Conservation (phyloP, 2,329 filamentous ascomycete genomes). For the Tricladium varicosporioides region DNA sequence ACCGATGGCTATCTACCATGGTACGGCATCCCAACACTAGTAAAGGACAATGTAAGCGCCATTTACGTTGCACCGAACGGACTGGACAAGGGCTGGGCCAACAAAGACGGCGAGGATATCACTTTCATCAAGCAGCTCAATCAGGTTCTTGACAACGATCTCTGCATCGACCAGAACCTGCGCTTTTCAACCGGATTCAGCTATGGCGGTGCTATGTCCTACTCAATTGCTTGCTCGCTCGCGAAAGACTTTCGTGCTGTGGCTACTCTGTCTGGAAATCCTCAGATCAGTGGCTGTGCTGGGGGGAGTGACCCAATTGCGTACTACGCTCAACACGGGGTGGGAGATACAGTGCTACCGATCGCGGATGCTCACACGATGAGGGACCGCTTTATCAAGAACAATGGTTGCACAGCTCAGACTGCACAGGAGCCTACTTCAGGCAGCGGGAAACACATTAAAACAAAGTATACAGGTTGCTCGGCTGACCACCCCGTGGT, state of each 20-base stretch:
- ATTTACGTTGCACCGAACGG: conserved; percentile 39
- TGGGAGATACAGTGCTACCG: conserved; percentile 35
- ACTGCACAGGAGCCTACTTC: conserved; percentile 19
- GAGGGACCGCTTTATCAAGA: conserved; percentile 38
- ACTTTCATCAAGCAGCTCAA: conserved; percentile 34
- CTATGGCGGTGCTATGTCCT: conserved; percentile 37
- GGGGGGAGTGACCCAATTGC: conserved; percentile 36
- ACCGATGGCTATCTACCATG: conserved; percentile 22
- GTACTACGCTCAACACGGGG: conserved; percentile 37
- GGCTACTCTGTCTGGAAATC: conserved; percentile 28
- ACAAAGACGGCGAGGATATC: conserved; percentile 35
- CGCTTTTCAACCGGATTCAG: conserved; percentile 37
- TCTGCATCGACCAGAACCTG: conserved; percentile 34
- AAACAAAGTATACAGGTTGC: background rate
- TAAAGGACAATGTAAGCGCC: conserved; percentile 26
- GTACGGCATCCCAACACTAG: conserved; percentile 34
- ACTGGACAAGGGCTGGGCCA: conserved; percentile 35
- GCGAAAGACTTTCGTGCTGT: conserved; percentile 35
- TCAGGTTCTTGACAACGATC: conserved; percentile 31
- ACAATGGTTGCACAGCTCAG: conserved; percentile 35
- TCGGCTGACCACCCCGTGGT: background rate
- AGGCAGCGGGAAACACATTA: conserved; percentile 3
- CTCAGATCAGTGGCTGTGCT: conserved; percentile 29
- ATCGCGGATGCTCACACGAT: conserved; percentile 34
- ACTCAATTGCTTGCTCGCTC: conserved; percentile 35